These are phyloP conservation scores for Leccinum variicolor DNA, from an alignment of 768 basidiomycete genomes.

Conservation along the genomic window DNA sequence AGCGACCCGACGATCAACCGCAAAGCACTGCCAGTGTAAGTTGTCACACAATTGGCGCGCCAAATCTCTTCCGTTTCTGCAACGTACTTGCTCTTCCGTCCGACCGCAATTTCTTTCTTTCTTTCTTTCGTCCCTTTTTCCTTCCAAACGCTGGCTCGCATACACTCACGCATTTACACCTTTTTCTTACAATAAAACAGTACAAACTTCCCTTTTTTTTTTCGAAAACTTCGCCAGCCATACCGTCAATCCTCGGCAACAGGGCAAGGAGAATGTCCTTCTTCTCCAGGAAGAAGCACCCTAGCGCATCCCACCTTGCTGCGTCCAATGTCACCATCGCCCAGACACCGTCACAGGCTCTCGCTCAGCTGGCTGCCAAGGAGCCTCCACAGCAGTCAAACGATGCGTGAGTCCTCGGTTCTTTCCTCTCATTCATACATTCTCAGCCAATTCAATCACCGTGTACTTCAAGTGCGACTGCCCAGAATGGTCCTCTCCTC, in stretches of 20 bases:
- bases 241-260: slow-evolving; percentile 62
- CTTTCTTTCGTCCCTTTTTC: not conserved
- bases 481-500: slow-evolving; percentile 24
- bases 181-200: slow-evolving; percentile 13
- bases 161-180: not conserved
- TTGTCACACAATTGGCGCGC: slow-evolving; percentile 12
- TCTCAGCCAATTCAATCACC: slow-evolving; percentile 1
- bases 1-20: not conserved
- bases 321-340: slow-evolving; percentile 51
- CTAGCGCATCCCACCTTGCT: slow-evolving; percentile 43
- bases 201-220: slow-evolving; percentile 16
- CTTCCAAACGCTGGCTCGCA: slow-evolving; percentile 25
- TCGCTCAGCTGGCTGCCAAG: slow-evolving; percentile 51
- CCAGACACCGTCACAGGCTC: slow-evolving; percentile 65
- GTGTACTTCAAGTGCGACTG: slow-evolving; percentile 7
- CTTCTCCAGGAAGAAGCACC: slow-evolving; percentile 86
- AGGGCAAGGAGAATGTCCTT: slow-evolving; percentile 84
- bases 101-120: slow-evolving; percentile 9
- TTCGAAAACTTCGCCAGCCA: slow-evolving; percentile 40
- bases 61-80: slow-evolving; percentile 18
- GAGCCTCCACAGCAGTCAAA: slow-evolving; percentile 25
- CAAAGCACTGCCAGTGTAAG: no score
- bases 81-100: slow-evolving; percentile 7
- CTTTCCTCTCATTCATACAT: slow-evolving; percentile 1
- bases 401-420: slow-evolving; percentile 35